A percentile compares a stretch with the other conserved stretches of the same genome.
Evolutionary conservation across 768 basidiomycete species (phyloP).

Genomic region (Suillus plorans): DNA sequence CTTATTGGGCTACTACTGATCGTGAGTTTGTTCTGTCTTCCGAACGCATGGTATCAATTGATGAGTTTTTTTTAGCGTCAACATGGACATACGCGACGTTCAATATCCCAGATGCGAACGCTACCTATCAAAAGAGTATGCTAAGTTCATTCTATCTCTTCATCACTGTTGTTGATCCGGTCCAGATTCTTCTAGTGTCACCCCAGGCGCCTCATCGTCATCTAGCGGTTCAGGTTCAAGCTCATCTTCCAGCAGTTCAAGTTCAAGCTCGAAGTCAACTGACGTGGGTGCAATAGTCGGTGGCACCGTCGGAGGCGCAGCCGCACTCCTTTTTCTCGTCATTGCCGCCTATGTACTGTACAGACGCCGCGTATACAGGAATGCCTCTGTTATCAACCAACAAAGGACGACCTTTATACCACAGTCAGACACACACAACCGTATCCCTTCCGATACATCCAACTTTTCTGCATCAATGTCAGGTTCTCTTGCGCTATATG

Average conservation of each 20-base stretch:
- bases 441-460: slow-evolving; percentile 16
- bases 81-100: slow-evolving; percentile 34
- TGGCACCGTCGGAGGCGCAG: slow-evolving; percentile 20
- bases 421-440: slow-evolving; percentile 7
- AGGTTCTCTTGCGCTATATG: neutral
- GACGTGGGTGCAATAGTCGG: slow-evolving; percentile 25
- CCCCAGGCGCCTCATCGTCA: neutral
- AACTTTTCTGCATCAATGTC: neutral
- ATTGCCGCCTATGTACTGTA: slow-evolving; percentile 18
- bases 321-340: slow-evolving; percentile 17
- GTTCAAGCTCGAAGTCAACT: neutral
- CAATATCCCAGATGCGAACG: slow-evolving; percentile 27
- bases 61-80: slow-evolving; percentile 28
- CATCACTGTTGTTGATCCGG: neutral
- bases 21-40: slow-evolving; percentile 36
- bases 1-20: slow-evolving; percentile 46
- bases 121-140: slow-evolving; percentile 8
- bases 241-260: slow-evolving; percentile 6
- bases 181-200: neutral
- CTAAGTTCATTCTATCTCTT: slow-evolving; percentile 9
- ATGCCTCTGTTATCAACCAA: neutral
- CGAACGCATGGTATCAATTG: neutral
- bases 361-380: slow-evolving; percentile 8
- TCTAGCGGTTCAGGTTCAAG: slow-evolving; percentile 5
- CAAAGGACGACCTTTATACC: neutral